Evolutionary conservation across 257 asterid species (phyloP), one percentile per base, ranked within the genome.

Genomic region (Echites panduratus): DNA sequence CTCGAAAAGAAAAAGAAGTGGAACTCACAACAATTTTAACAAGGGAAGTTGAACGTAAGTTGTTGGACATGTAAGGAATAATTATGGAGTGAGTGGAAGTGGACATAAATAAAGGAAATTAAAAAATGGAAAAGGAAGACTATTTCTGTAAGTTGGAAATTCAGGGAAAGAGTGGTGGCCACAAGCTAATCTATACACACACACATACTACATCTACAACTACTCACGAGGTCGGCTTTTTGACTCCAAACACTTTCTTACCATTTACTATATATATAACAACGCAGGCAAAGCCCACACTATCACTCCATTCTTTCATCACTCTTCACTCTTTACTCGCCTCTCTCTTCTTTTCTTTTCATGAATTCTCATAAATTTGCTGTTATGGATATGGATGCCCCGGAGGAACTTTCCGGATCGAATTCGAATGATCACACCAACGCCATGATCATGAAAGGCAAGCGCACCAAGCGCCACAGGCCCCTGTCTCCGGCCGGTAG

Each of bases 381-480:
- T 11, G 53, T 24, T 8, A 64, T 70, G 79, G 76, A 72, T 4
- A 22, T 84, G 73, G 80, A 86, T 58, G 74, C 71, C 50, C 24
- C 77, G 75, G 94, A 87, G 22, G 89, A 87, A 35, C 79, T 89
- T 9, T 75, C 89, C 0, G 84, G 38, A 32, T 32, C 89, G 0
- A 83, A 73, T 24, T 79, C 83, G 11, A 76, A 20, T 53, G 93
- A 88, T 69, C 22, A 50, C 17, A 92, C 74, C 17, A 64, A 1
- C 38, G 38, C 77, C 9, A 45, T 76, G 66, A 73, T 87, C 83
- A 75, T 83, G 12, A 92, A 88, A 79, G 80, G 90, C 69, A 92
- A 84, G 76, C 90, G 95, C 7, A 81, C 83, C 45, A 89, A 88
- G 83, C 89, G 90, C 27, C 84, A 70, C 9, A 61, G 96, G 74